Base-by-base conservation (phyloP, 257 asterid genomes). In the Gynochthodes officinalis region DNA sequence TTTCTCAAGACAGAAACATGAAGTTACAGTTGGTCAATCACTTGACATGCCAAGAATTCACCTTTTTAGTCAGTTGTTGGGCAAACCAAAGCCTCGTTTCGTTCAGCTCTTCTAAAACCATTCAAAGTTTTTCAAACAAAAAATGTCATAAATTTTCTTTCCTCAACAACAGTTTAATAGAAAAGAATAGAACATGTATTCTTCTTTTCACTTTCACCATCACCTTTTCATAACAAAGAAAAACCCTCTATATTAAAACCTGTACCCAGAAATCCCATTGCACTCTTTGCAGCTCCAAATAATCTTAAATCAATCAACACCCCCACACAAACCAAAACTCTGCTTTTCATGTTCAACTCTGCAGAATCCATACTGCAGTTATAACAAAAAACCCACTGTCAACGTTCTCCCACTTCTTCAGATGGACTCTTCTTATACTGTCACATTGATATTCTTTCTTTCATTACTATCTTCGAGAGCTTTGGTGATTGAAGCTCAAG, bases 341-440 rank as follows among this genome's bases (percentile, higher is more conserved):
- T 67, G 65, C 66, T 73, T 73, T 83, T 61, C 67, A 75, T 64
- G 75, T 76, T 80, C 73, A 40, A 57, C 73, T 52, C 35, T 18
- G 58, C 69, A 54, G 70, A 77, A 46, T 69, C 65, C 35, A 10
- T 44, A 61, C 69, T 60, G 50, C 46, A 64, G 53, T 28, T 40
- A 57, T 44, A 55, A 54, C 23, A 11, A 50, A 50, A n/a, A 46
- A 42, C 76, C 67, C 15, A n/a, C n/a, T n/a, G n/a, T n/a, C n/a
- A n/a, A n/a, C n/a, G n/a, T n/a, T 57, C 83, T 52, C 67, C 79
- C 76, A 15, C 37, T 76, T 62, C 50, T 67, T 44, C 50, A 39
- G 32, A 73, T 89, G 90, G 98, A 84, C 37, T 52, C 42, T 75
- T 67, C 75, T 55, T 64, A 54, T 30, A 55, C 80, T 32, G 68